Conservation (phyloP, 495 filamentous ascomycete genomes). For the Penicillium daleae region DNA sequence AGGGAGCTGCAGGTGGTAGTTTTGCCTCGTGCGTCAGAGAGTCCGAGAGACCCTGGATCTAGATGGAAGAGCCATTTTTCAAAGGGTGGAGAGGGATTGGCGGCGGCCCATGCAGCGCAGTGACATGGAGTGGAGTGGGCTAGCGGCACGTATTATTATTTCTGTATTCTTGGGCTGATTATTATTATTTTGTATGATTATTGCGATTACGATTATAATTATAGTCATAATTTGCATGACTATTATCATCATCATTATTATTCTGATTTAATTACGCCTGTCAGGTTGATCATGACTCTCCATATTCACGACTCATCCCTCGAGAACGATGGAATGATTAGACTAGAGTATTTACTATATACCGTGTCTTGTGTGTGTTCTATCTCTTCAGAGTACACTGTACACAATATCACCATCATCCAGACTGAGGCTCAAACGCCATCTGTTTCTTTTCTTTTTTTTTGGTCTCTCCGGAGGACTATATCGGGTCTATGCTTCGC, state of each 20-base stretch:
- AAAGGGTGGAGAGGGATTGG: conserved; percentile 32
- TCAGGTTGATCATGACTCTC: neutral
- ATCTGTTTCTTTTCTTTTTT: neutral
- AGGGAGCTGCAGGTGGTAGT: conserved; percentile 37
- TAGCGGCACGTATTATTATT: conserved; percentile 7
- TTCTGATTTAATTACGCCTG: neutral
- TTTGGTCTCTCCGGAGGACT: neutral
- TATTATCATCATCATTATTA: neutral
- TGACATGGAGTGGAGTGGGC: conserved; percentile 20
- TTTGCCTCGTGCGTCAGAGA: conserved; percentile 41
- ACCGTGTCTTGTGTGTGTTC: too few species aligned
- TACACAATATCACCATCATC: neutral
- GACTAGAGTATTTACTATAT: too few species aligned
- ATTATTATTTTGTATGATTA: neutral
- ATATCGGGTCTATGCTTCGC: neutral
- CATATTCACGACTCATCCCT: neutral
- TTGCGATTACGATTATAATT: neutral
- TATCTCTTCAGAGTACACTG: too few species aligned
- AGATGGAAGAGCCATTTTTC: conserved; percentile 30
- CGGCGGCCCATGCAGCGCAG: conserved; percentile 32
- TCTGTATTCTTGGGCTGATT: neutral
- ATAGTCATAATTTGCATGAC: too few species aligned
- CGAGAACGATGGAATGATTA: neutral
- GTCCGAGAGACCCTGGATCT: conserved; percentile 34
- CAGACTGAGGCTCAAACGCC: neutral